Evolutionary conservation across 768 basidiomycete genomes (phyloP).

Genomic region (Leccinum truebloodii): DNA sequence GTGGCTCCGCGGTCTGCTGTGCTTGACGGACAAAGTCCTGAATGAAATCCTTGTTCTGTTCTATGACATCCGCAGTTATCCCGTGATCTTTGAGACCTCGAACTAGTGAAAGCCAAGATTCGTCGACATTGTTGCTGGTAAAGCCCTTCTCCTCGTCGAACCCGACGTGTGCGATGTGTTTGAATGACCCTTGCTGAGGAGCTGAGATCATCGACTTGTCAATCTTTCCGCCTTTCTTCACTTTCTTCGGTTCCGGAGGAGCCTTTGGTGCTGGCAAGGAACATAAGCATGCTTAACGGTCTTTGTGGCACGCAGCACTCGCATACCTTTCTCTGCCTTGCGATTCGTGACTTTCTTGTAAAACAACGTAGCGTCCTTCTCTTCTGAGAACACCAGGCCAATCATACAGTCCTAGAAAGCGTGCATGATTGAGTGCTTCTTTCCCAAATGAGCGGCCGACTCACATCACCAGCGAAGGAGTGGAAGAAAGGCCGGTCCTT

Average conservation of each 20-base stretch:
- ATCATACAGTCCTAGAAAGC: slow-evolving; percentile 77
- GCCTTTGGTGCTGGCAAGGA: slow-evolving; percentile 43
- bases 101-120: slow-evolving; percentile 81
- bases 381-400: slow-evolving; percentile 87
- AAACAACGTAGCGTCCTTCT: slow-evolving; percentile 80
- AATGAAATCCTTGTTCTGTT: slow-evolving; percentile 86
- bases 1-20: slow-evolving; percentile 34
- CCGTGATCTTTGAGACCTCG: slow-evolving; percentile 44
- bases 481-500: slow-evolving; percentile 91
- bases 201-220: slow-evolving; percentile 61
- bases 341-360: slow-evolving; percentile 79
- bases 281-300: slow-evolving; percentile 3
- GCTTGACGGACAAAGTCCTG: slow-evolving; percentile 69
- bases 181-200: too few species aligned
- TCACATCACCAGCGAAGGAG: slow-evolving; percentile 84
- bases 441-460: slow-evolving; percentile 36
- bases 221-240: slow-evolving; percentile 70
- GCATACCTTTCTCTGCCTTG: slow-evolving; percentile 61
- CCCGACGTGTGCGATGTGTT: slow-evolving; percentile 56
- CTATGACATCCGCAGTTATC: slow-evolving; percentile 65
- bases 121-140: slow-evolving; percentile 83
- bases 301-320: too few species aligned
- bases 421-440: slow-evolving; percentile 1
- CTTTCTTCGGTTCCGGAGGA: slow-evolving; percentile 53
- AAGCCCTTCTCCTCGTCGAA: slow-evolving; percentile 88